Base-by-base conservation (phyloP, 2,329 filamentous ascomycete species). In the Fusarium ambrosium region DNA sequence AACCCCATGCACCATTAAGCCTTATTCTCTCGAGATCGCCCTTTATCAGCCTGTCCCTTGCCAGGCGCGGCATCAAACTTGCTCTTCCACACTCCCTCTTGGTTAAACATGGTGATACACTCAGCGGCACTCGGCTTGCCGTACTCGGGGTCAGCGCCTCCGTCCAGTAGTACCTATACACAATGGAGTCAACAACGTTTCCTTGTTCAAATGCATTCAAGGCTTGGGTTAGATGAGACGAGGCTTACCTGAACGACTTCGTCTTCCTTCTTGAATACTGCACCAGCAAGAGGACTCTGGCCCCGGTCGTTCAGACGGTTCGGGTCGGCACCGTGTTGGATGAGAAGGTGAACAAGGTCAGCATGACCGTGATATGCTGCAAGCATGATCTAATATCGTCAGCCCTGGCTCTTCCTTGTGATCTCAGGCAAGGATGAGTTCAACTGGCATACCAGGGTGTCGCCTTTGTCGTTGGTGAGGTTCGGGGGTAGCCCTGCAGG, bases 381-480 rank as follows among this genome's bases (percentile, higher is more conserved):
- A 1, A 95, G 87, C 93, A 95, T 95, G 69, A 94, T 85, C 89
- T 91, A 61, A 6, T 2, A 6, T 22, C 39, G 48, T 76, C 39
- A 75, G 72, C 32, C 14, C 24, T 45, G 39, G 22, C 6, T n/a
- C 14, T 18, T 32, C 27, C 32, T 11, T 20, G 13, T 13, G 9
- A 7, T 6, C 16, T 32, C 10, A 16, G 18, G 36, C 8, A 24
- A 32, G 3, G 3, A 20, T 58, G 43, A 43, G 20, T 43, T 63
- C 24, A n/a, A 58, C n/a, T 41, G 32, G 74, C 86, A 51, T 85
- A 91, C 89, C 70, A 94, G 82, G n/a, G 89, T 93, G 80, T 95
- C 92, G 59, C 92, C 93, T 73, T 93, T 92, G 60, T 92, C 88
- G 77, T 94, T 94, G 24, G 92, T 93, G 81, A 94, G 85, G 77